phyloP scores from a whole-genome alignment of 129 eudicot species.

The Heracleum sosnowskyi region DNA sequence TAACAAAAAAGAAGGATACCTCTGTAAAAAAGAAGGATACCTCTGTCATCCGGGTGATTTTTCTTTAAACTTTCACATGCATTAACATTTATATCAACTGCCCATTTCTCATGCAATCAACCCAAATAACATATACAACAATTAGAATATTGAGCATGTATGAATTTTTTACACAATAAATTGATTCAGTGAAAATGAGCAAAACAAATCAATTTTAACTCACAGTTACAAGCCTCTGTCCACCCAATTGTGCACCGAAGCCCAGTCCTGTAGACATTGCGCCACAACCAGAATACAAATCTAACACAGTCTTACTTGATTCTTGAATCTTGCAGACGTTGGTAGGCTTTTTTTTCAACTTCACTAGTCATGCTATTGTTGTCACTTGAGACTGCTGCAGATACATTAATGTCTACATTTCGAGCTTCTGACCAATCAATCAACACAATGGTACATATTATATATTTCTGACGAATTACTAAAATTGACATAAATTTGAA shows the following conservation, averaged over 20 bases:
- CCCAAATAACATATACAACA: neutral
- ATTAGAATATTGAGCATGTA: neutral
- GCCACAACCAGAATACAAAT: slow-evolving; percentile 56
- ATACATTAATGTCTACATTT: slow-evolving; percentile 12
- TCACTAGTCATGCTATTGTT: slow-evolving; percentile 6
- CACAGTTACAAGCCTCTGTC: slow-evolving; percentile 36
- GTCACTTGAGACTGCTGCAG: slow-evolving; percentile 28
- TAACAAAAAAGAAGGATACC: slow-evolving; percentile 17
- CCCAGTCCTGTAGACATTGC: slow-evolving; percentile 63
- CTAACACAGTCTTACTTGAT: slow-evolving; percentile 27
- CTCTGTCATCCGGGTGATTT: slow-evolving; percentile 45
- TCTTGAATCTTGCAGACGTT: neutral
- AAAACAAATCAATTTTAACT: slow-evolving; percentile 6
- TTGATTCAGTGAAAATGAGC: neutral
- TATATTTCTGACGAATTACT: too few species aligned
- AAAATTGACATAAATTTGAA: too few species aligned
- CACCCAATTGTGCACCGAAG: slow-evolving; percentile 31
- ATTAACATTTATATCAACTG: slow-evolving; percentile 34
- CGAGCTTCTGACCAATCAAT: slow-evolving; percentile 10
- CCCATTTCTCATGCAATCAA: slow-evolving; percentile 38
- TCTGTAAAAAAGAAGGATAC: slow-evolving; percentile 23
- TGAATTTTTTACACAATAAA: neutral
- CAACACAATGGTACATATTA: neutral
- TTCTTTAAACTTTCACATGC: slow-evolving; percentile 39
- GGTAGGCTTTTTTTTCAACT: neutral